Evolutionary conservation across 2,329 filamentous ascomycete genomes (phyloP).

Genomic region (Phoma herbarum): DNA sequence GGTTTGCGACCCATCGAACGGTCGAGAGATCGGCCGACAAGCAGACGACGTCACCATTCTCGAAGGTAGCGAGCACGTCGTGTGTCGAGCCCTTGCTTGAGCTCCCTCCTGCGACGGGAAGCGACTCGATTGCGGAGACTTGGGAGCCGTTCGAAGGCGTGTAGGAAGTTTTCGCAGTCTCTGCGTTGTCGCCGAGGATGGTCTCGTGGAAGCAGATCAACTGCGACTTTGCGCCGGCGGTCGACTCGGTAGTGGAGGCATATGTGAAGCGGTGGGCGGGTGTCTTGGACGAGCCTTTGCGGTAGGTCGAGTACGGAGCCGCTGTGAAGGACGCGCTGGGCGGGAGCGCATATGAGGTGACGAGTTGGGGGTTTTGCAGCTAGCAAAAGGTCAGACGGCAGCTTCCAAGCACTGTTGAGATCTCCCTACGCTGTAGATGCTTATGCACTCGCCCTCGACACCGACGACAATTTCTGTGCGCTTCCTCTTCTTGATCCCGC

Average conservation of each 20-base stretch:
- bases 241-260: slow-evolving; percentile 58
- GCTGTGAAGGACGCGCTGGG: slow-evolving; percentile 66
- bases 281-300: slow-evolving; percentile 56
- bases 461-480: slow-evolving; percentile 68
- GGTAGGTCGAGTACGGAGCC: slow-evolving; percentile 66
- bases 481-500: slow-evolving; percentile 67
- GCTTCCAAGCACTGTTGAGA: slow-evolving; percentile 5
- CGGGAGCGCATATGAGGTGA: slow-evolving; percentile 69
- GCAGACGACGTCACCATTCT: slow-evolving; percentile 68
- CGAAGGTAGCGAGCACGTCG: slow-evolving; percentile 66
- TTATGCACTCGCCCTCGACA: slow-evolving; percentile 68
- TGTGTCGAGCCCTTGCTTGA: slow-evolving; percentile 36
- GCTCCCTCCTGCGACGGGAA: slow-evolving; percentile 37
- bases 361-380: slow-evolving; percentile 68
- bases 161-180: slow-evolving; percentile 47
- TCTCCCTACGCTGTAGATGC: slow-evolving; percentile 67
- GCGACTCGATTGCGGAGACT: slow-evolving; percentile 43
- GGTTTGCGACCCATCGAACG: slow-evolving; percentile 44
- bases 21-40: slow-evolving; percentile 63
- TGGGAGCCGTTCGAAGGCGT: slow-evolving; percentile 36
- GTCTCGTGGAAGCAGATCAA: slow-evolving; percentile 65
- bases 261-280: slow-evolving; percentile 65
- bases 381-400: slow-evolving; percentile 40
- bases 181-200: slow-evolving; percentile 44
- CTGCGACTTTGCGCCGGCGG: slow-evolving; percentile 58